These are phyloP conservation scores for Blastobotrys arbuscula DNA, from an alignment of 1,139 yeast species.

Conservation along the genomic window DNA sequence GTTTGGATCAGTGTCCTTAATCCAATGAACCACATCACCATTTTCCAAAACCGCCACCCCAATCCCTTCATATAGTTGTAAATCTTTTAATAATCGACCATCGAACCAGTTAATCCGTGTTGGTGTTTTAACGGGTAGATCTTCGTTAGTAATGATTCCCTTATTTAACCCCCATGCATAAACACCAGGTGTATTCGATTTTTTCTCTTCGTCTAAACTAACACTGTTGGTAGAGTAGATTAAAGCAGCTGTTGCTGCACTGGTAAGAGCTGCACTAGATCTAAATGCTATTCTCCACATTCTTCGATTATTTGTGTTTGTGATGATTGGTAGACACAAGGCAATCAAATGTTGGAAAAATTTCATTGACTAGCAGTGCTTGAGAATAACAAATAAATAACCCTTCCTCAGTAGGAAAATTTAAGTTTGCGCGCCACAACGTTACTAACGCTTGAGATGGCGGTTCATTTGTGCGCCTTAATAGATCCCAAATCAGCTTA, in stretches of 20 bases:
- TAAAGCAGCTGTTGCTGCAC: background rate
- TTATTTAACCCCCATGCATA: slow-evolving; percentile 49
- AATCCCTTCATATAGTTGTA: slow-evolving; percentile 47
- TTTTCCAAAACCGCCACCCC: slow-evolving; percentile 60
- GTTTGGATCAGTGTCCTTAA: slow-evolving; percentile 22
- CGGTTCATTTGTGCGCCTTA: too few relatives aligned
- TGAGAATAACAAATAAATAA: too few relatives aligned
- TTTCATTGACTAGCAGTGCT: too few relatives aligned
- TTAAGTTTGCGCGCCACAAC: background rate
- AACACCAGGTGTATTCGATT: slow-evolving; percentile 41
- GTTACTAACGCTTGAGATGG: background rate
- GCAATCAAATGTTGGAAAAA: background rate
- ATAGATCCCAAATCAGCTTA: background rate
- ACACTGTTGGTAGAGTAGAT: background rate
- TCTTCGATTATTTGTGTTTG: background rate
- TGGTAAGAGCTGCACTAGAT: background rate
- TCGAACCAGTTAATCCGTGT: slow-evolving; percentile 60
- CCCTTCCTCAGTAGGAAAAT: too few relatives aligned
- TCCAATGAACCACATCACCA: slow-evolving; percentile 75
- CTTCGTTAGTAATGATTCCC: slow-evolving; percentile 37
- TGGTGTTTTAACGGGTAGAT: slow-evolving; percentile 46
- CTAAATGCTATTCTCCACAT: background rate
- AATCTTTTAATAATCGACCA: slow-evolving; percentile 50
- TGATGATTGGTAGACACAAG: background rate
- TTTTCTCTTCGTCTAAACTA: background rate